Percentiles rank a stretch among this genome's conserved stretches.
These are phyloP conservation scores for Suillus alpinus DNA, from an alignment of 768 basidiomycete species.

Conservation along the genomic window DNA sequence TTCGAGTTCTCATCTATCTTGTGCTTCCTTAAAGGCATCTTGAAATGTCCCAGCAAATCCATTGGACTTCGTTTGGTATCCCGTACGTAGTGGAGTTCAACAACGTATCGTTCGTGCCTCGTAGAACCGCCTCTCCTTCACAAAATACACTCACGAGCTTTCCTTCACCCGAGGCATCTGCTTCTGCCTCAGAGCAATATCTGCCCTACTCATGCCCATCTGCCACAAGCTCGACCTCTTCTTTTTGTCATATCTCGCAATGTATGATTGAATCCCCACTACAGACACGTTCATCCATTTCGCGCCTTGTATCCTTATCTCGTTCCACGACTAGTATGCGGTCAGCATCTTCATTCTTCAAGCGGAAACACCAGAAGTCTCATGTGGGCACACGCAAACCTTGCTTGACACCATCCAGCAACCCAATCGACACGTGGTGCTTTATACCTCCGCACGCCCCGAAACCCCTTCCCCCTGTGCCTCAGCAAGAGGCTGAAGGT, in stretches of 20 bases:
- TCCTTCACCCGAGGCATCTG: not conserved
- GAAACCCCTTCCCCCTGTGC: slow-evolving; percentile 20
- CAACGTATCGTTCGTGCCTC: slow-evolving; percentile 21
- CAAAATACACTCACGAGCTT: not conserved
- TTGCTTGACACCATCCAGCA: not conserved
- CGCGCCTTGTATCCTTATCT: slow-evolving; percentile 11
- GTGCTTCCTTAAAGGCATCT: not conserved
- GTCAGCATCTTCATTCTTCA: slow-evolving; percentile 24
- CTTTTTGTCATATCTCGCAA: slow-evolving; percentile 24
- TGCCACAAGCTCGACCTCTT: slow-evolving; percentile 18
- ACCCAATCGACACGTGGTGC: slow-evolving; percentile 9
- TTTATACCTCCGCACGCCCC: slow-evolving; percentile 3
- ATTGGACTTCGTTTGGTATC: slow-evolving; percentile 28
- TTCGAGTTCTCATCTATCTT: not conserved
- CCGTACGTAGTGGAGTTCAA: slow-evolving; percentile 29
- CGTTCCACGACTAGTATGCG: slow-evolving; percentile 15
- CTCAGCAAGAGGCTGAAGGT: slow-evolving; percentile 1
- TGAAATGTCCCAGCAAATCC: slow-evolving; percentile 23
- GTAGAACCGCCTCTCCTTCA: not conserved
- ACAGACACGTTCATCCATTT: slow-evolving; percentile 14
- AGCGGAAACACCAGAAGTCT: slow-evolving; percentile 14
- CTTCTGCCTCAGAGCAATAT: slow-evolving; percentile 4
- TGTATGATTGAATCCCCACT: slow-evolving; percentile 8
- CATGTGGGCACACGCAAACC: not conserved
- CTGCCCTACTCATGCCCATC: slow-evolving; percentile 7